Base-by-base conservation (phyloP, 441 rosid genomes). In the Gossypium aridum region DNA sequence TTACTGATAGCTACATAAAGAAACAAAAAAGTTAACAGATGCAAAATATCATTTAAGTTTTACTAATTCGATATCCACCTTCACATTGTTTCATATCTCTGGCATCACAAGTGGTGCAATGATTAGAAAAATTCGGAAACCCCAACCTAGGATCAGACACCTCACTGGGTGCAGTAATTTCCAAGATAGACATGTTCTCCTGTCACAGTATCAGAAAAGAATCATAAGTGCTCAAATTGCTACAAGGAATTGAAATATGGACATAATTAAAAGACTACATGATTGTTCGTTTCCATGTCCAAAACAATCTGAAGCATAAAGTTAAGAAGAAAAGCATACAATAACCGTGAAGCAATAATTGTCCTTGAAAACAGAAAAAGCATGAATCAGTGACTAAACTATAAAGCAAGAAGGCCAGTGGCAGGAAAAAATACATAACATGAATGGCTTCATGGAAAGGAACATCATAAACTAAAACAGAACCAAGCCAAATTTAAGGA, bases 121-220 rank as follows among this genome's bases (percentile, higher is more conserved):
- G 72, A 64, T 64, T 55, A 37, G 91, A 75, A 3, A 85, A 89
- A 81, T 93, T 96, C 2, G 99, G 99, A 17, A 96, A 84, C 7
- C 99, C 99, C 79, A 96, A 72, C 73, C 80, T 82, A 31, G 92
- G 77, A 90, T 96, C 96, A 57, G 84, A 85, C 59, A 93, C 98
- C 78, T 91, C 89, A 78, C 78, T 77, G 1, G 77, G 70, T 63
- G 92, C 74, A 59, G 81, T 82, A 61, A 96, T 84, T 10, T 54
- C 79, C 67, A 87, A 39, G 14, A 75, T 83, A 72, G 93, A 66
- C 83, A 86, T 71, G 47, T 84, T 89, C 72, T 83, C 93, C 99
- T 96, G 86, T 78, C 62, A 77, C 63, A 70, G 43, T 23, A 78
- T 53, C 75, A 79, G 6, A 69, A 20, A 3, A 73, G 39, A 76